These are phyloP conservation scores for Plasmopara halstedii DNA, from an alignment of 352 stramenopile genomes.

Conservation along the genomic window DNA sequence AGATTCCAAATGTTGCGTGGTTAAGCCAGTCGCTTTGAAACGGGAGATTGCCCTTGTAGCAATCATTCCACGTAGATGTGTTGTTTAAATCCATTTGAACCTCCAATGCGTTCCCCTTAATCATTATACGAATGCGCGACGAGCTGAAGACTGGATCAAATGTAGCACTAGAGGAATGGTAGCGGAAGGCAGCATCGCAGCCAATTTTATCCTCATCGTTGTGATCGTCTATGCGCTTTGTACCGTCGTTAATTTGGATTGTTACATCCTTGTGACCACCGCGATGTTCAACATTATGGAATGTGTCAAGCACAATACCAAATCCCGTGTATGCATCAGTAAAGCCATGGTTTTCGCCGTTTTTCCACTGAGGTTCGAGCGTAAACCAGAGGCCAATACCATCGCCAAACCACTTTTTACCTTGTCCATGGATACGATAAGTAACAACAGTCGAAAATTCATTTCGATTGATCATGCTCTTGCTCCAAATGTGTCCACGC, in stretches of 20 bases:
- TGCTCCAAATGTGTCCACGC: conserved; percentile 66
- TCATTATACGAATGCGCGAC: conserved; percentile 52
- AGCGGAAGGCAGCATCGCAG: conserved; percentile 71
- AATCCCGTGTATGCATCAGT: conserved; percentile 63
- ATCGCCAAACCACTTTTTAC: conserved; percentile 74
- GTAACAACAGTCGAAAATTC: conserved; percentile 55
- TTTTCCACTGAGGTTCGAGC: conserved; percentile 37
- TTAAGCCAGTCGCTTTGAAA: conserved; percentile 64
- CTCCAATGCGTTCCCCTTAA: conserved; percentile 44
- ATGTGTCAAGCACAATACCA: conserved; percentile 71
- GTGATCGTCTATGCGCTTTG: conserved; percentile 54
- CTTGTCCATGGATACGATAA: conserved; percentile 72
- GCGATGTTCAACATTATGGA: conserved; percentile 70
- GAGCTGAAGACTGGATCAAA: conserved; percentile 72
- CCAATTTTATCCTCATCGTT: conserved; percentile 69
- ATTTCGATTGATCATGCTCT: conserved; percentile 30
- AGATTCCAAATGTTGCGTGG: conserved; percentile 56
- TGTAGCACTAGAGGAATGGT: conserved; percentile 55
- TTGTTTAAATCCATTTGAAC: conserved; percentile 60
- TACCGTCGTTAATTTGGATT: conserved; percentile 69
- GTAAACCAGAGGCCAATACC: conserved; percentile 72
- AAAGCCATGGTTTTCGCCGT: conserved; percentile 71
- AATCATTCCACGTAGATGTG: conserved; percentile 46
- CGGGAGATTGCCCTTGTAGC: conserved; percentile 57
- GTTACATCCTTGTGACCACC: conserved; percentile 79